Conservation (phyloP, 2,329 filamentous ascomycete genomes). For the Coleophoma eucalyptorum region DNA sequence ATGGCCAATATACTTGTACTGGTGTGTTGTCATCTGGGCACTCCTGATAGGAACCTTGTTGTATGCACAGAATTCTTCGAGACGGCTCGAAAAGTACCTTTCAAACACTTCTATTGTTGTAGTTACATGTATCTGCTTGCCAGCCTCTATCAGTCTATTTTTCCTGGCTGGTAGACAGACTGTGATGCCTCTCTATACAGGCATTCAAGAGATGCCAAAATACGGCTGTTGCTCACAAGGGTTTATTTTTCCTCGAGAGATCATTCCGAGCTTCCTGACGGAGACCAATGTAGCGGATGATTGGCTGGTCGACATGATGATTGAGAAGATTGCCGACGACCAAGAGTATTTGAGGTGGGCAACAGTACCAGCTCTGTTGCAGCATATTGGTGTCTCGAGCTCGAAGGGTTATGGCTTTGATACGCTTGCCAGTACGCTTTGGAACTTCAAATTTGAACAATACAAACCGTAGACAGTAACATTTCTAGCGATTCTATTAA, state of each 20-base stretch:
- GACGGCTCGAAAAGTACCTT: not conserved
- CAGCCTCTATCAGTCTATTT: constrained; percentile 9
- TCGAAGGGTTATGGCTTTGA: constrained; percentile 10
- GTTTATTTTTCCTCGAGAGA: constrained; percentile 26
- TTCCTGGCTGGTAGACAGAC: constrained; percentile 12
- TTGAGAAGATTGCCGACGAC: constrained; percentile 30
- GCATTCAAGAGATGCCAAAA: constrained; percentile 30
- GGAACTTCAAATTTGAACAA: constrained; percentile 14
- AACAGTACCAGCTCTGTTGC: constrained; percentile 33
- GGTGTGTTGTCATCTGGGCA: constrained; percentile 1
- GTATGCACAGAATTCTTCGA: not conserved
- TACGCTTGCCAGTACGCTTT: constrained; percentile 3
- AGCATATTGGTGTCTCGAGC: constrained; percentile 29
- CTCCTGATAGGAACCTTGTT: constrained; percentile 1
- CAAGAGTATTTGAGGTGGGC: constrained; percentile 30
- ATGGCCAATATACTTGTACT: constrained; percentile 23
- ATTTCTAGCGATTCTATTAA: too few species aligned
- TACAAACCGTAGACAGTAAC: not conserved
- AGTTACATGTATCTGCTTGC: constrained; percentile 6
- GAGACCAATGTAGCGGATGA: constrained; percentile 4
- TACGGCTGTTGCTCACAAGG: constrained; percentile 37
- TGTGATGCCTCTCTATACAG: constrained; percentile 7
- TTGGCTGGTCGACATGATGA: constrained; percentile 30
- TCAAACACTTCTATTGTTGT: constrained; percentile 3
- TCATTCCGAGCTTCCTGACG: constrained; percentile 22